Evolutionary conservation across 78 protist species (phyloP), one percentile per base, ranked within the genome.

Genomic region (Speleostelium caveatum): DNA sequence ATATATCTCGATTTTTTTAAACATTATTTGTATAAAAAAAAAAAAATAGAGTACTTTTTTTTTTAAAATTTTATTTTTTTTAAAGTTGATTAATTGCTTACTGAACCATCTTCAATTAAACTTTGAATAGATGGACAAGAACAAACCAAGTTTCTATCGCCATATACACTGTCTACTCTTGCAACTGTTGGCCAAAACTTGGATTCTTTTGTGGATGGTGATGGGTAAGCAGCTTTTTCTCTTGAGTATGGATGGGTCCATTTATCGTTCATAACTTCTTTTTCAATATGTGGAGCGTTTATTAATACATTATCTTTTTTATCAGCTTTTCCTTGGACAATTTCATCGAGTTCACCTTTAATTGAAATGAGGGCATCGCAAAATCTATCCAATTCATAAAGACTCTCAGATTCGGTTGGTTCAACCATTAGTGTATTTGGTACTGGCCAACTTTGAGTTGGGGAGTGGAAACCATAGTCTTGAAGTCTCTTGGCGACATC

Each of bases 401-500:
- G 69, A 22, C 98, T 69, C 90, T 96, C 98, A 36, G 94, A 72
- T 95, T 98, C 99, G 7, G 99, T 98, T 14, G 99, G 99, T 89
- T 98, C 99, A 38, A 97, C 79, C 99, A 98, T 98, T 66, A 98
- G 96, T 0, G 99, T 97, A 73, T 95, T 95, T 58, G 95, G 76
- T 26, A 98, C 98, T n/a, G 99, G 99, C 95, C 95, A 95, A 30
- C 94, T 86, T 96, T 93, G 89, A 1, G 97, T 96, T 28, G 97
- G 97, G 30, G 92, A 77, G 79, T 96, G 97, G 97, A 96, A 96
- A 49, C 96, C 96, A 61, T 92, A 97, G 77, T 98, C 99, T 68
- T 83, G 86, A 26, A 98, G 94, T 33, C 99, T 96, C 98, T 98
- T 98, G 89, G 99, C 99, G 6, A 98, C 92, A 89, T 98, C 99